These are phyloP conservation scores for Mycena kentingensis DNA, from an alignment of 768 basidiomycete genomes.

Conservation along the genomic window DNA sequence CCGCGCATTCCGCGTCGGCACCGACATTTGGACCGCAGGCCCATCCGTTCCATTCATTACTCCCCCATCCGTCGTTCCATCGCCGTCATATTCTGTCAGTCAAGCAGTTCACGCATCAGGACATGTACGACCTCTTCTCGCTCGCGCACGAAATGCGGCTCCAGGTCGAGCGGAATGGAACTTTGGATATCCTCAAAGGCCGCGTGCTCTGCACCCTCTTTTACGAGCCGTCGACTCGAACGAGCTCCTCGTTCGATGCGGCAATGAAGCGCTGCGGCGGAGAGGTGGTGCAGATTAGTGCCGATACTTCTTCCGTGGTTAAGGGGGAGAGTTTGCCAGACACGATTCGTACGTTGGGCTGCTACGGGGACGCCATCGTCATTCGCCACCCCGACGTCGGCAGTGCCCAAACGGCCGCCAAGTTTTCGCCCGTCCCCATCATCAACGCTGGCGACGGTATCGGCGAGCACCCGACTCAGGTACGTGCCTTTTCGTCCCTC, in stretches of 20 bases:
- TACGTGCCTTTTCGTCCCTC: conserved; percentile 34
- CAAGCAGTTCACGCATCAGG: conserved; percentile 87
- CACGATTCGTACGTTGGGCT: conserved; percentile 90
- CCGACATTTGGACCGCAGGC: conserved; percentile 5
- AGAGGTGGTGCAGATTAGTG: conserved; percentile 83
- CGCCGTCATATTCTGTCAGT: conserved; percentile 92
- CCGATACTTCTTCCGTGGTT: conserved; percentile 81
- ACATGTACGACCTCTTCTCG: conserved; percentile 92
- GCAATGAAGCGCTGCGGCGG: conserved; percentile 99
- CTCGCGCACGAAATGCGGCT: conserved; percentile 96
- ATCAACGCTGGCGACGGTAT: conserved; percentile 97
- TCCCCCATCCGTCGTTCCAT: conserved; percentile 55
- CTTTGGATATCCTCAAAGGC: conserved; percentile 86
- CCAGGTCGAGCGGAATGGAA: conserved; percentile 90
- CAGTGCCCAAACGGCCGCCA: conserved; percentile 93
- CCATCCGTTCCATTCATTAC: conserved; percentile 24
- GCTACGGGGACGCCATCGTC: conserved; percentile 94
- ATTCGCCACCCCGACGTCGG: conserved; percentile 94
- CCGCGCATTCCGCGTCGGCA: conserved; percentile 9
- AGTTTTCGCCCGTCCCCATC: conserved; percentile 92
- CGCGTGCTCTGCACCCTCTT: conserved; percentile 90
- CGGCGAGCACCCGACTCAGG: conserved; percentile 97
- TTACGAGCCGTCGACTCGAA: conserved; percentile 96
- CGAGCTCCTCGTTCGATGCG: conserved; percentile 93
- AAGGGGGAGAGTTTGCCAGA: conserved; percentile 95